Evolutionary conservation across 768 basidiomycete genomes (phyloP).

Genomic region (Hemileccinum impolitum): DNA sequence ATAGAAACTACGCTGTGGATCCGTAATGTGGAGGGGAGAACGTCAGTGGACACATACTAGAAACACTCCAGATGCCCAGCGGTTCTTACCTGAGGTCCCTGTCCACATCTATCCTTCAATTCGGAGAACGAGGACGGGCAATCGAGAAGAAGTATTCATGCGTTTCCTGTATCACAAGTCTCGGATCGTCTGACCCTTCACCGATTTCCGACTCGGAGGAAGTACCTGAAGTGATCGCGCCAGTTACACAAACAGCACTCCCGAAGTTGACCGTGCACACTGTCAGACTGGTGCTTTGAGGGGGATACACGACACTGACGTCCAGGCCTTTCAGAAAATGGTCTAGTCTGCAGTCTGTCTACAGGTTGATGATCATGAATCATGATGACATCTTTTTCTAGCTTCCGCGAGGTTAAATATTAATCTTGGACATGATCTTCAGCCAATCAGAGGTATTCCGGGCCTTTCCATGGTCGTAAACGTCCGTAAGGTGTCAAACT

Average conservation of each 20-base stretch:
- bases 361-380: too few relatives aligned
- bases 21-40: neutral
- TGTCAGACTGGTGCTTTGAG: slow-evolving; percentile 59
- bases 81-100: slow-evolving; percentile 57
- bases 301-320: slow-evolving; percentile 85
- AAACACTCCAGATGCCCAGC: slow-evolving; percentile 52
- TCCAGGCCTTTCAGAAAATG: too few relatives aligned
- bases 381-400: too few relatives aligned
- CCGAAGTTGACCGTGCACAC: slow-evolving; percentile 74
- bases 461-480: too few relatives aligned
- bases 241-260: slow-evolving; percentile 52
- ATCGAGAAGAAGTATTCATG: too few relatives aligned
- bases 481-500: too few relatives aligned
- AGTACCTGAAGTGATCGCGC: slow-evolving; percentile 41
- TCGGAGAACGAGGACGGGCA: neutral
- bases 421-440: too few relatives aligned
- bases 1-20: neutral
- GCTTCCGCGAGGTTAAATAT: too few relatives aligned
- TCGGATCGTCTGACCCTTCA: neutral
- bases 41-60: slow-evolving; percentile 53
- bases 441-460: too few relatives aligned
- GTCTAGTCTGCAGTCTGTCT: too few relatives aligned
- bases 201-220: neutral
- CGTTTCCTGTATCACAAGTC: too few relatives aligned
- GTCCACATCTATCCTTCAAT: slow-evolving; percentile 48